Percentiles rank a stretch among this genome's conserved stretches.
phyloP scores from a whole-genome alignment of 306 rosid genomes.

The Abrus precatorius region DNA sequence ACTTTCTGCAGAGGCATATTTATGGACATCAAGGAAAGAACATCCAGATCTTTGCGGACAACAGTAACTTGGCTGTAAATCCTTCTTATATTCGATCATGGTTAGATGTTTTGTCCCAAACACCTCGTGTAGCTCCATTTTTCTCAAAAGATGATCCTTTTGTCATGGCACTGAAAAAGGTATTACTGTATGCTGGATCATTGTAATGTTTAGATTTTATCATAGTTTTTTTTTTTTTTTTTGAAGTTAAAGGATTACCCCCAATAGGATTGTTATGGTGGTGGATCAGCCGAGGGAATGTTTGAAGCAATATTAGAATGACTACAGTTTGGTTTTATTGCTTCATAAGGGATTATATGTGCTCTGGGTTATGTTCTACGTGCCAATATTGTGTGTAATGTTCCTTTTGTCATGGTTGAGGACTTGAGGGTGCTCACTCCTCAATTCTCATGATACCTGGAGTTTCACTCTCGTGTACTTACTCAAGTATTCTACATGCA shows the following conservation, averaged over 20 bases:
- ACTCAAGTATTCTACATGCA: slow-evolving; percentile 33
- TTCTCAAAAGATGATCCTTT: slow-evolving; percentile 83
- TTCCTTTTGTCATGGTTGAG: slow-evolving; percentile 9
- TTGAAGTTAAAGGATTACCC: background rate
- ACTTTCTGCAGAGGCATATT: slow-evolving; percentile 85
- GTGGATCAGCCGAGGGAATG: slow-evolving; percentile 23
- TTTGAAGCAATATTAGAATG: slow-evolving; percentile 26
- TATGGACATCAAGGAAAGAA: slow-evolving; percentile 87
- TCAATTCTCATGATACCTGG: background rate
- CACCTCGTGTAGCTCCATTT: slow-evolving; percentile 97
- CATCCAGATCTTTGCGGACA: slow-evolving; percentile 77
- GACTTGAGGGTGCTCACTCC: background rate
- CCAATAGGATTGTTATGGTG: slow-evolving; percentile 6
- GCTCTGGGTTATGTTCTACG: background rate
- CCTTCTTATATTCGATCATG: slow-evolving; percentile 87
- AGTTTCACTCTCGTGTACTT: slow-evolving; percentile 37
- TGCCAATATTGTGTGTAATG: slow-evolving; percentile 21
- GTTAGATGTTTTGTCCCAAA: slow-evolving; percentile 87
- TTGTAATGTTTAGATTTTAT: slow-evolving; percentile 20
- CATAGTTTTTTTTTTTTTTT: slow-evolving; percentile 13
- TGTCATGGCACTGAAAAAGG: slow-evolving; percentile 88
- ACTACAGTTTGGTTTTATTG: background rate
- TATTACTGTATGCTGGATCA: slow-evolving; percentile 44
- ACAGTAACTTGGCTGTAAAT: slow-evolving; percentile 90
- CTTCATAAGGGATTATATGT: slow-evolving; percentile 25